Evolutionary conservation across 1,139 yeast genomes (phyloP).

Genomic region (Meyerozyma sp.): DNA sequence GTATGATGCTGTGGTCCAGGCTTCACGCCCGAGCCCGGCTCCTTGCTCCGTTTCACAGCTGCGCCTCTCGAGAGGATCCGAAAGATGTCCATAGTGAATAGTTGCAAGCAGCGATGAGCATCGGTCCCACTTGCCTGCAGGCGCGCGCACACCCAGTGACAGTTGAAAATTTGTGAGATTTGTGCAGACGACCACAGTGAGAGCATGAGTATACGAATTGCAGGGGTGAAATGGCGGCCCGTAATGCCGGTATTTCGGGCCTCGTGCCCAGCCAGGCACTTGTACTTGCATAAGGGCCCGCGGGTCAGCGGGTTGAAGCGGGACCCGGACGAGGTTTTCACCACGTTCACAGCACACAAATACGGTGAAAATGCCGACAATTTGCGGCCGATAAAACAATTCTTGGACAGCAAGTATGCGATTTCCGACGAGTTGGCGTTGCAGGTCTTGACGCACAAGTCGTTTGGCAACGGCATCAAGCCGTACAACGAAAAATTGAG

Average conservation of each 20-base stretch:
- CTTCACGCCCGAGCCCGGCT: constrained; percentile 39
- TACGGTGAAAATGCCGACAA: constrained; percentile 54
- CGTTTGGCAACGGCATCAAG: constrained; percentile 84
- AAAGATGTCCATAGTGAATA: constrained; percentile 72
- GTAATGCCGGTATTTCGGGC: background rate
- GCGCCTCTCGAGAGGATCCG: constrained; percentile 85
- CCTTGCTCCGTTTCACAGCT: constrained; percentile 53
- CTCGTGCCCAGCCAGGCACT: background rate
- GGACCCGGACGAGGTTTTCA: constrained; percentile 62
- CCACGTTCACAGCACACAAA: constrained; percentile 52
- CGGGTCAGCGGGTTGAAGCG: constrained; percentile 71
- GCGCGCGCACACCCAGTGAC: constrained; percentile 1
- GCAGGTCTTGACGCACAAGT: constrained; percentile 86
- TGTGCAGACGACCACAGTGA: background rate
- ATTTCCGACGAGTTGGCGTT: constrained; percentile 54
- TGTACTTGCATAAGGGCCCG: constrained; percentile 47
- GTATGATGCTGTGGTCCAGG: constrained; percentile 18
- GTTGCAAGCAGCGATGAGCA: constrained; percentile 2
- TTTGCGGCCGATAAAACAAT: constrained; percentile 40
- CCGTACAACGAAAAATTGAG: constrained; percentile 86
- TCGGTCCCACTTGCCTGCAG: background rate
- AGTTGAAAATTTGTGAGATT: constrained; percentile 1
- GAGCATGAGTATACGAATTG: constrained; percentile 3
- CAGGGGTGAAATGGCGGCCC: background rate
- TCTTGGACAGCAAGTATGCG: constrained; percentile 38